A percentile compares a stretch with the other conserved stretches of the same genome.
These are phyloP conservation scores for Hypomyces perniciosus DNA, from an alignment of 2,329 filamentous ascomycete genomes.

Conservation along the genomic window DNA sequence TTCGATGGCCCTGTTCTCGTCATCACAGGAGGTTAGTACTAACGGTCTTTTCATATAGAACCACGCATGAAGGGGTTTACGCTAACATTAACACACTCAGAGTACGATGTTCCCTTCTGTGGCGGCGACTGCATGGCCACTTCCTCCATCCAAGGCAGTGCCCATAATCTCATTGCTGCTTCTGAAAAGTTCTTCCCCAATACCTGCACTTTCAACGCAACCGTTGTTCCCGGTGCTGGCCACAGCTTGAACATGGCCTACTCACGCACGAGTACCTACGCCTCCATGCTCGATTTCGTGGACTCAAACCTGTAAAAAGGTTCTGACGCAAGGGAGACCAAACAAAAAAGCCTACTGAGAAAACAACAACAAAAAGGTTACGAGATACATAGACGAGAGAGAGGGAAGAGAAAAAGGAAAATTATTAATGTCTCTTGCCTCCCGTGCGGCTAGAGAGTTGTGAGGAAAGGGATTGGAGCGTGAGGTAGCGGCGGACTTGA, in stretches of 20 bases:
- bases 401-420: no score
- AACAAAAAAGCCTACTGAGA: background rate
- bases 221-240: slow-evolving; percentile 46
- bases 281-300: slow-evolving; percentile 34
- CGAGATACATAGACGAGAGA: no score
- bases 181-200: slow-evolving; percentile 38
- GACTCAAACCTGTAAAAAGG: background rate
- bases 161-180: slow-evolving; percentile 36
- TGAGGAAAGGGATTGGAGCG: no score
- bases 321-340: background rate
- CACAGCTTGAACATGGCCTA: slow-evolving; percentile 47
- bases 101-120: slow-evolving; percentile 51
- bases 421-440: no score
- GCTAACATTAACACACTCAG: slow-evolving; percentile 19
- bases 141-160: slow-evolving; percentile 29
- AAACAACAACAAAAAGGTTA: no score
- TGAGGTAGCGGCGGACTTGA: no score
- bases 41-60: background rate
- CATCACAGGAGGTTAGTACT: slow-evolving; percentile 46
- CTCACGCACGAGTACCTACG: slow-evolving; percentile 27
- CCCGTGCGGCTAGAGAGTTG: no score
- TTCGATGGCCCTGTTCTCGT: slow-evolving; percentile 53
- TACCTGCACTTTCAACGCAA: slow-evolving; percentile 43
- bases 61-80: background rate
- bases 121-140: slow-evolving; percentile 53